Conservation (phyloP, 306 rosid species). For the Cicer cuneatum region DNA sequence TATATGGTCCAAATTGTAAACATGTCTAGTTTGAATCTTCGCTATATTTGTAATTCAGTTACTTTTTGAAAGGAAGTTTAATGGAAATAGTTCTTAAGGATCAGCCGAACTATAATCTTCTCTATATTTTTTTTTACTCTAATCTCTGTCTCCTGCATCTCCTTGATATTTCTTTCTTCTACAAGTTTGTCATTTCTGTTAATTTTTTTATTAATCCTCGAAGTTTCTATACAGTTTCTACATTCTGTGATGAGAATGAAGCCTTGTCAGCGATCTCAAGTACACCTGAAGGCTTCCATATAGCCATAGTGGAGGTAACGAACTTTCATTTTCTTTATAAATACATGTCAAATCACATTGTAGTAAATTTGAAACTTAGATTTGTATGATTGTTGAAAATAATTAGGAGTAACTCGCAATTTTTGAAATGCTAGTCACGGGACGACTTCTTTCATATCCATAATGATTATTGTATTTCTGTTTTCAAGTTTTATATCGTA, state of each 20-base stretch:
- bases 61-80: conserved; percentile 24
- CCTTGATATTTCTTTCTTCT: conserved; percentile 1
- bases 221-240: conserved; percentile 59
- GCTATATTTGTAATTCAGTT: conserved; percentile 8
- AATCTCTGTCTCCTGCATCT: background rate
- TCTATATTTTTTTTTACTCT: conserved; percentile 24
- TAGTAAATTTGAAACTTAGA: conserved; percentile 7
- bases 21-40: conserved; percentile 6
- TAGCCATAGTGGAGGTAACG: conserved; percentile 80
- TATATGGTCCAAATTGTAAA: conserved; percentile 39
- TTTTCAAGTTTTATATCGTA: background rate
- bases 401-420: too few species aligned
- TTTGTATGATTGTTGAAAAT: conserved; percentile 29
- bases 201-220: conserved; percentile 36
- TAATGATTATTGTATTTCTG: too few species aligned
- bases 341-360: background rate
- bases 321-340: background rate
- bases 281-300: conserved; percentile 66
- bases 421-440: too few species aligned
- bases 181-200: conserved; percentile 21
- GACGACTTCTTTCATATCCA: too few species aligned
- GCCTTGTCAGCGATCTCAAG: conserved; percentile 72
- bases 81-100: conserved; percentile 29
- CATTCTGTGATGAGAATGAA: conserved; percentile 68
- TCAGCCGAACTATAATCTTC: background rate